Conservation (phyloP, 192 early-diverging fungal genomes). For the Coemansia biformis region DNA sequence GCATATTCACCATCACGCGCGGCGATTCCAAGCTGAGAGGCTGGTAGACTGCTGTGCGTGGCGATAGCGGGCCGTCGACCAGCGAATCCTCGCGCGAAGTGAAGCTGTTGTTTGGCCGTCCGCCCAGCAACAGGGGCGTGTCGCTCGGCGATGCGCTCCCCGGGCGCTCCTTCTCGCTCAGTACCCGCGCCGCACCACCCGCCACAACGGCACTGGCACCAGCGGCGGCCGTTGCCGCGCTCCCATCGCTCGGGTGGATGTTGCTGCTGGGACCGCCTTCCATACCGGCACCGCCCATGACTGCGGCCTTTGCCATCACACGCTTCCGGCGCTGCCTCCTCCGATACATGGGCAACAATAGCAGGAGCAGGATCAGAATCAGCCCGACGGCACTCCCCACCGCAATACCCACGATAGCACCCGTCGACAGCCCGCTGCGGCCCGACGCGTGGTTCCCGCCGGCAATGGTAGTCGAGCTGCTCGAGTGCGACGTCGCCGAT, state of each 20-base stretch:
- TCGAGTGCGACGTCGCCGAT: background rate
- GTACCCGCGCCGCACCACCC: background rate
- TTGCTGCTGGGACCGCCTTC: too few relatives aligned
- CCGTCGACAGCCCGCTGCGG: conserved; percentile 31
- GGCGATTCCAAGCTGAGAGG: conserved; percentile 40
- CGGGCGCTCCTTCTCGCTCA: conserved; percentile 13
- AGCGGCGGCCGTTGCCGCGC: background rate
- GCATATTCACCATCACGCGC: conserved; percentile 41
- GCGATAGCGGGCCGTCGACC: conserved; percentile 14
- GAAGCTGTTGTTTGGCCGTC: conserved; percentile 37
- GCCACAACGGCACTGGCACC: background rate
- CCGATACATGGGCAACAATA: conserved; percentile 28
- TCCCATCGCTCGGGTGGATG: too few relatives aligned
- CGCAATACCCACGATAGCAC: conserved; percentile 37
- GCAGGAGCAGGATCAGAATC: conserved; percentile 28
- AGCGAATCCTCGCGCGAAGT: conserved; percentile 31
- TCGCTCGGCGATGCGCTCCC: conserved; percentile 23
- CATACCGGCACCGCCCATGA: conserved; percentile 4
- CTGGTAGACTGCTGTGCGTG: conserved; percentile 16
- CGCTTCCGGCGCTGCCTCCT: conserved; percentile 30
- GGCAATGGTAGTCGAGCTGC: background rate
- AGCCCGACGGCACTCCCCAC: conserved; percentile 27
- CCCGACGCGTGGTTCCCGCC: background rate
- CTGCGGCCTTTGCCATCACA: conserved; percentile 12
- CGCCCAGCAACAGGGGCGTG: conserved; percentile 34